phyloP scores from a whole-genome alignment of 1,139 yeast species.

The Geotrichum phurueaensis region DNA sequence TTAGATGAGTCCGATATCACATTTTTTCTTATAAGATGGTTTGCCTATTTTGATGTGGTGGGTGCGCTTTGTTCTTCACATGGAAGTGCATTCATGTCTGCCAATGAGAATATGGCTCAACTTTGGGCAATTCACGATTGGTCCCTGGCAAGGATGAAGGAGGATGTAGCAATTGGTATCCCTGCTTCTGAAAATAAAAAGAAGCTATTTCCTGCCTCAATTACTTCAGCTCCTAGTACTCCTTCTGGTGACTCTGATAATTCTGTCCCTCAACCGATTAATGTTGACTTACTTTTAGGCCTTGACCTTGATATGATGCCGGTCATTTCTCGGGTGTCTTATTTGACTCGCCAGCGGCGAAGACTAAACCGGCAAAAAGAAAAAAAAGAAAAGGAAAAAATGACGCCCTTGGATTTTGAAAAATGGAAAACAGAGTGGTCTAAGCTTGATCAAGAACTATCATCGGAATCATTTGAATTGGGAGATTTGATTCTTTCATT shows the following conservation, averaged over 20 bases:
- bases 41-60: constrained; percentile 63
- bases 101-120: constrained; percentile 26
- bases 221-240: constrained; percentile 2
- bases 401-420: background rate
- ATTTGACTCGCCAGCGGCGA: constrained; percentile 38
- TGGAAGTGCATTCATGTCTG: constrained; percentile 28
- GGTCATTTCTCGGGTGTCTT: constrained; percentile 44
- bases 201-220: background rate
- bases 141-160: constrained; percentile 18
- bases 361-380: constrained; percentile 6
- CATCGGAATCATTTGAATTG: constrained; percentile 27
- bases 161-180: constrained; percentile 7
- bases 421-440: background rate
- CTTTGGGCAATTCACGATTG: constrained; percentile 27
- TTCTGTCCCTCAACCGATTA: constrained; percentile 26
- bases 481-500: constrained; percentile 25
- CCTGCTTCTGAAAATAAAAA: background rate
- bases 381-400: background rate
- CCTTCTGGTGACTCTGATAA: constrained; percentile 6
- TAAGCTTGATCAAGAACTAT: constrained; percentile 19
- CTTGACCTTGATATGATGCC: constrained; percentile 49
- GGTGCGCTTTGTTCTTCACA: constrained; percentile 45
- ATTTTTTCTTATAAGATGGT: constrained; percentile 64
- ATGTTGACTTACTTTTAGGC: constrained; percentile 50
- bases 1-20: constrained; percentile 42